Base-by-base conservation (phyloP, 208 protist species). In the Eutreptiella sp. region DNA sequence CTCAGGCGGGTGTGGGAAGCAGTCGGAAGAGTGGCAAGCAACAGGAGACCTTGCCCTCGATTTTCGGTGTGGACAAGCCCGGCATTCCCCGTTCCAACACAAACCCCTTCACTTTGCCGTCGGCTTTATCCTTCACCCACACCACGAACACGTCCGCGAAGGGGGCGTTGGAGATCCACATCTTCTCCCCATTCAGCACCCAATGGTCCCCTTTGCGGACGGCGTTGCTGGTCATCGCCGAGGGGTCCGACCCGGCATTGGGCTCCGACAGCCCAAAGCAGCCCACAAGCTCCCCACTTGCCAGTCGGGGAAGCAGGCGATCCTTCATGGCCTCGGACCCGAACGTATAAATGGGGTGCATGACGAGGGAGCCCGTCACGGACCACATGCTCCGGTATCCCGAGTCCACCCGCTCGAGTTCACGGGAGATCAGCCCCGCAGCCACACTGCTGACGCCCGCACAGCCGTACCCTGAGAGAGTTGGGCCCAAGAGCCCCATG, bases 211-310 rank as follows among this genome's bases (percentile, higher is more conserved):
- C 79, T 23, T 36, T 58, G 21, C 53, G 46, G 11, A 70, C 66
- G 3, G 83, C 84, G 27, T 65, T 46, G 1, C 85, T 90, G 55
- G 83, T 81, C 88, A 94, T 95, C 5, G 63, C 43, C n/a, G 52
- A 74, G 7, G 88, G 87, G 63, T 94, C 88, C 19, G 80, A 90
- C 3, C 89, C 89, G 39, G 88, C 76, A 64, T 92, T 87, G 43
- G 91, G 89, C 72, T 96, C 91, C 2, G 91, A 95, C 4, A 96
- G 70, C n/a, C 85, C 89, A 46, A 93, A 94, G 59, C 76, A 87
- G 31, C 88, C 88, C 0, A 94, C 62, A 4, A 88, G 19, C 38
- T 90, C 76, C n/a, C 85, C 88, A 14, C 42, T 73, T 0, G 79
- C 80, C 2, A 89, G 63, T 26, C 42, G 48, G 4, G 85, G 83